A percentile compares a stretch with the other conserved stretches of the same genome.
phyloP scores from a whole-genome alignment of 176 grass and related monocot species.

The Cenchrus purpureus region DNA sequence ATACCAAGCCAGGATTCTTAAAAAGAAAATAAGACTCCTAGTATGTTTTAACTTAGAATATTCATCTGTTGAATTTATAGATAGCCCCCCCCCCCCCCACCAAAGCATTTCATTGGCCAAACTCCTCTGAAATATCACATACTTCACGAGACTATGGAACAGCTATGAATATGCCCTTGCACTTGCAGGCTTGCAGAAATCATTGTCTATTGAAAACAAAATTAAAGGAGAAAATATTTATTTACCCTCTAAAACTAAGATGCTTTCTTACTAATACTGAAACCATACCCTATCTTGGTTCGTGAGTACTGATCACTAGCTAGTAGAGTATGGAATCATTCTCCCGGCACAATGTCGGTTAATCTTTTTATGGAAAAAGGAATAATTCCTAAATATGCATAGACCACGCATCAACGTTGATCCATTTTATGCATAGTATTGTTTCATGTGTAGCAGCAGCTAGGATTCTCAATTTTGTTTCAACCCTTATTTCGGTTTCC shows the following conservation, averaged over 20 bases:
- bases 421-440: not conserved
- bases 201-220: not conserved
- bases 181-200: not conserved
- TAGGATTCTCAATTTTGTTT: too few species aligned
- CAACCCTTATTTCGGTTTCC: too few species aligned
- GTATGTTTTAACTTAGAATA: not conserved
- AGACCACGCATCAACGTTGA: not conserved
- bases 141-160: not conserved
- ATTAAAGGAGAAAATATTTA: not conserved
- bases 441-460: not conserved
- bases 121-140: not conserved
- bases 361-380: not conserved
- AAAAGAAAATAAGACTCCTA: not conserved
- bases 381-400: not conserved
- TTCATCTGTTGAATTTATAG: not conserved
- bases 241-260: slow-evolving; percentile 1
- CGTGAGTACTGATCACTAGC: not conserved
- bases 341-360: not conserved
- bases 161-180: not conserved
- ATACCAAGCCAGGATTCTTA: not conserved
- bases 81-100: not conserved
- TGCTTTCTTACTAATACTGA: not conserved
- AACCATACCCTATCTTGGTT: not conserved
- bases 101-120: not conserved
- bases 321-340: not conserved